Percentiles rank a stretch among this genome's conserved stretches.
Conservation (phyloP, 805 yeast genomes). For the Peterozyma xylosa region DNA sequence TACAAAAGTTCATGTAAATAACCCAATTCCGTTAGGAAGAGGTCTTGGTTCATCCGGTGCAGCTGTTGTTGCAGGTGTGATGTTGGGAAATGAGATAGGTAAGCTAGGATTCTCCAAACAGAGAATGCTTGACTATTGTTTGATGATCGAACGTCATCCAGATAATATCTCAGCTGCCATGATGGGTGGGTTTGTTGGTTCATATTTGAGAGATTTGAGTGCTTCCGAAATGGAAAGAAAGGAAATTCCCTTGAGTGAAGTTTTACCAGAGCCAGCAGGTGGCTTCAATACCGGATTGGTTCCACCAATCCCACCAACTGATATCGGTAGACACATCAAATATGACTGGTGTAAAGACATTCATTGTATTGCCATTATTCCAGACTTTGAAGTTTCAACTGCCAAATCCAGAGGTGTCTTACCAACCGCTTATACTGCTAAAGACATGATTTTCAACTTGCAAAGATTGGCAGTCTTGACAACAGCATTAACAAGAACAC, state of each 20-base stretch:
- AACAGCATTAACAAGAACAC: constrained; percentile 78
- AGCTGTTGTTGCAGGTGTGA: constrained; percentile 95
- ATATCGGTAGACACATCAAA: constrained; percentile 83
- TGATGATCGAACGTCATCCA: constrained; percentile 97
- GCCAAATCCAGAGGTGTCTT: constrained; percentile 86
- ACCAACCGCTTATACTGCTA: constrained; percentile 69
- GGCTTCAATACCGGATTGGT: constrained; percentile 60
- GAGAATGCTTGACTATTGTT: constrained; percentile 86
- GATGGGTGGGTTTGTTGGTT: constrained; percentile 98
- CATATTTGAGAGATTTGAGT: constrained; percentile 75
- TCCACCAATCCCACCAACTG: constrained; percentile 77
- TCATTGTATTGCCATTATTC: constrained; percentile 86
- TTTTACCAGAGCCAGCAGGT: constrained; percentile 72
- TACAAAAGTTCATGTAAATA: constrained; percentile 69
- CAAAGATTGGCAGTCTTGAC: constrained; percentile 92
- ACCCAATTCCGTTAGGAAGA: constrained; percentile 94
- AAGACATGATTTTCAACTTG: constrained; percentile 84
- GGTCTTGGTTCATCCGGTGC: constrained; percentile 98
- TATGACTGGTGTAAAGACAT: constrained; percentile 78
- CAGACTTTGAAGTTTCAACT: constrained; percentile 90
- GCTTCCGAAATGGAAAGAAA: constrained; percentile 66
- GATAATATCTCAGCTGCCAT: constrained; percentile 98
- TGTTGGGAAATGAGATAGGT: constrained; percentile 83
- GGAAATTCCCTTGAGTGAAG: constrained; percentile 79
- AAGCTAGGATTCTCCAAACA: constrained; percentile 63